Evolutionary conservation across 1,284 basidiomycete species (phyloP), one percentile per base, ranked within the genome.

Genomic region (Ceratobasidium sp.): DNA sequence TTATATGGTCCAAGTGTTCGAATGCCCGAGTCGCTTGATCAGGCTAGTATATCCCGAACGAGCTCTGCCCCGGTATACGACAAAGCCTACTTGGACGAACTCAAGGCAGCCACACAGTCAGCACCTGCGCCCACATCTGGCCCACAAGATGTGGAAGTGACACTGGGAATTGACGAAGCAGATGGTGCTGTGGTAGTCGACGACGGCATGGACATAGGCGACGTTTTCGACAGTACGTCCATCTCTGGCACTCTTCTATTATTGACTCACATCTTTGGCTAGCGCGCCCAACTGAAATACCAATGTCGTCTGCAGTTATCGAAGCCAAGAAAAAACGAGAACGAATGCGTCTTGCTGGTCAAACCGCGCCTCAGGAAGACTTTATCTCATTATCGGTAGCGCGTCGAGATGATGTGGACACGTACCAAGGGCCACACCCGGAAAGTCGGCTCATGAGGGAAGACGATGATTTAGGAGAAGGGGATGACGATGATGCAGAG

Each of bases 381-480:
- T 97, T 88, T 76, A 93, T 98, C 39, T 93, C 94, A 0, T 82
- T 98, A 10, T 89, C 91, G 10, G 84, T 94, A 1, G 85, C 86
- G 10, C 85, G 85, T 76, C 80, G 84, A 75, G 86, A 88, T 32
- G 80, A 82, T 34, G 48, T 79, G 34, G 76, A 80, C 45, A 23
- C 60, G 60, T 32, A 73, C 50, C 79, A 84, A 18, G 92, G 93
- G 0, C 93, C 93, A n/a, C 93, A 95, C 84, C 94, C 93, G 10
- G 92, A 93, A 77, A 95, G 92, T 77, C 85, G 96, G 18, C 82
- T 98, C 18, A 83, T 95, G 81, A 82, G 96, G 67, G 96, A 98
- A 80, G 96, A 97, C 52, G 96, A 98, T 79, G 94, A 97, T 76
- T 80, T 93, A 1, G 96, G 94, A 0, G 94, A 97, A 77, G 95